Percentiles rank a stretch among this genome's conserved stretches.
phyloP scores from a whole-genome alignment of 805 yeast genomes.

The Teunomyces pallodes region DNA sequence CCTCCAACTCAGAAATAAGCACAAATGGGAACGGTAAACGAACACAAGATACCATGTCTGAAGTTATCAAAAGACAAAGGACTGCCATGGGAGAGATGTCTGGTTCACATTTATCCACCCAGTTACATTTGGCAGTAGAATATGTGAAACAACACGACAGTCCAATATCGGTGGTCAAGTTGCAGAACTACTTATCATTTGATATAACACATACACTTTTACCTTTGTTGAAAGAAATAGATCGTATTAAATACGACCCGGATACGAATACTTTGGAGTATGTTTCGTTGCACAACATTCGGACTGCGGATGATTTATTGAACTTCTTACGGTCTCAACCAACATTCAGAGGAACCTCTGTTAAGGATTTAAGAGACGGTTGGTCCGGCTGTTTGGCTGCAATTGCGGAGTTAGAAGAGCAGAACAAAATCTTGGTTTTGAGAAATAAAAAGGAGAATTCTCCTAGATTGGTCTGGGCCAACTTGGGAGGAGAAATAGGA shows the following conservation, averaged over 20 bases:
- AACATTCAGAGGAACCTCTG: conserved; percentile 83
- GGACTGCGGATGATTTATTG: conserved; percentile 73
- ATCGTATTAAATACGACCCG: conserved; percentile 69
- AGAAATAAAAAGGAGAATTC: conserved; percentile 90
- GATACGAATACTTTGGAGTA: conserved; percentile 71
- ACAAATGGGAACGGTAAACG: conserved; percentile 6
- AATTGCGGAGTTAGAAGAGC: conserved; percentile 73
- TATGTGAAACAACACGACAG: conserved; percentile 70
- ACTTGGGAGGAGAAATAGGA: conserved; percentile 69
- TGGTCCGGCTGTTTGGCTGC: conserved; percentile 89
- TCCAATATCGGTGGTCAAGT: conserved; percentile 64
- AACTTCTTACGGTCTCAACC: conserved; percentile 73
- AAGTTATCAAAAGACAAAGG: conserved; percentile 36
- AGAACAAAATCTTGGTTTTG: conserved; percentile 74
- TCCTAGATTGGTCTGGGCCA: conserved; percentile 92
- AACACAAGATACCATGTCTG: conserved; percentile 24
- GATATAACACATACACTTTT: conserved; percentile 62
- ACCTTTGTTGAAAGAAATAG: conserved; percentile 70
- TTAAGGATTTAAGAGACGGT: conserved; percentile 81
- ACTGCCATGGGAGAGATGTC: conserved; percentile 26
- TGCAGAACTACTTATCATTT: conserved; percentile 64
- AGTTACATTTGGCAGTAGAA: conserved; percentile 87
- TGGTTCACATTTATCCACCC: conserved; percentile 77
- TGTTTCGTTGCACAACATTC: conserved; percentile 84
- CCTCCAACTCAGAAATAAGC: neutral